Base-by-base conservation (phyloP, 352 stramenopile genomes). In the Pythium phragmiticola region DNA sequence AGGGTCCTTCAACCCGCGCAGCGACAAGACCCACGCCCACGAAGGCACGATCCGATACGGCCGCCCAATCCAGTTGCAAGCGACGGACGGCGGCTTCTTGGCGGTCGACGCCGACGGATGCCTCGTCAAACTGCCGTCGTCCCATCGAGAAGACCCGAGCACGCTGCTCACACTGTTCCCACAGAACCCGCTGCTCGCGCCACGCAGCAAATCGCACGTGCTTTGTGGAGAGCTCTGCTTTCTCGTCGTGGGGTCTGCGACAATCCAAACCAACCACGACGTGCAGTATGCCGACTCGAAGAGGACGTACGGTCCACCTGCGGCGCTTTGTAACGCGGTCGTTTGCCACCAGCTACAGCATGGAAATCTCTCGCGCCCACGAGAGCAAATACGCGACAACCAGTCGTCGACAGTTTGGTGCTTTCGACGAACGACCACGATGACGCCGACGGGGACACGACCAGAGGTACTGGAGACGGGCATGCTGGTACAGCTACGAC, bases 141-240 rank as follows among this genome's bases (percentile, higher is more conserved):
- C 61, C 8, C 56, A 66, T 46, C 49, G 17, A 7, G 55, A 68
- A 11, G 75, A 86, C 37, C 64, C 72, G 2, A 62, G 73, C 0
- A 80, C 77, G 13, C 21, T 73, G n/a, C 36, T 86, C 17, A 80
- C 66, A 7, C 52, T 83, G 19, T 83, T 86, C 23, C 63, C 68
- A 16, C 69, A 65, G 12, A 63, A 80, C 41, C 65, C 74, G 4
- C 50, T 75, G 1, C 33, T 34, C 0, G 64, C 39, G 16, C 34
- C 63, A 4, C 55, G 52, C 6, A 69, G 60, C 28, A 68, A 70
- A 7, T 65, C 65, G n/a, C 53, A 50, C 30, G 39, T 85, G 8
- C 57, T 26, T 0, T 57, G 49, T 0, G 68, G 64, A 0, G 73
- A 83, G 21, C 51, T 50, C 13, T 61, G 64, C n/a, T 83, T 76